A percentile compares a stretch with the other conserved stretches of the same genome.
phyloP scores from a whole-genome alignment of 129 eudicot species.

The Mikania micrantha region DNA sequence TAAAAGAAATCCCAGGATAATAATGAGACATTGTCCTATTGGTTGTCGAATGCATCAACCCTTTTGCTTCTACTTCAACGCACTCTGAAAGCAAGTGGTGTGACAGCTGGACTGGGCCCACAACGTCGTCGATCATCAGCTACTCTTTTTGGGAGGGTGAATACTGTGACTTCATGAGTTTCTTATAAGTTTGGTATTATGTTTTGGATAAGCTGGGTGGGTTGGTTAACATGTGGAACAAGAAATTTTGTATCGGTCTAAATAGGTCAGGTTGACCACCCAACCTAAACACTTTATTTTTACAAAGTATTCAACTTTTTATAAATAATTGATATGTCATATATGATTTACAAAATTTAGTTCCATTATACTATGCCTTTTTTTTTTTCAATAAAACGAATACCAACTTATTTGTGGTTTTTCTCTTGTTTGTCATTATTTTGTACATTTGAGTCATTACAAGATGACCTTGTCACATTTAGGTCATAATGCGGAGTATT shows the following conservation, averaged over 20 bases:
- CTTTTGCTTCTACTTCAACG: conserved; percentile 85
- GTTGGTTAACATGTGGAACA: neutral
- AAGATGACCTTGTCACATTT: neutral
- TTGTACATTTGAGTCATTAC: neutral
- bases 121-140: conserved; percentile 90
- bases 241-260: neutral
- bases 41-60: conserved; percentile 96
- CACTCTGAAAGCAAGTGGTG: conserved; percentile 87
- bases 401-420: neutral
- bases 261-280: neutral
- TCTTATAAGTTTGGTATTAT: neutral
- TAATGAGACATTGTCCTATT: conserved; percentile 80
- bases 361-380: neutral
- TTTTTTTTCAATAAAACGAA: neutral
- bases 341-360: neutral
- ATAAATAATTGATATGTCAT: neutral
- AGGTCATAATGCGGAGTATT: neutral
- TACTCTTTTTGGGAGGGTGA: conserved; percentile 74
- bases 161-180: conserved; percentile 32
- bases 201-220: neutral
- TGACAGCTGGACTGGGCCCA: conserved; percentile 63
- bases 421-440: neutral
- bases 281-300: neutral
- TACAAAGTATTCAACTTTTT: neutral
- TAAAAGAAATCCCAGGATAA: conserved; percentile 75